Conservation (phyloP, 2,329 filamentous ascomycete species). For the Pseudogymnoascus sp. region DNA sequence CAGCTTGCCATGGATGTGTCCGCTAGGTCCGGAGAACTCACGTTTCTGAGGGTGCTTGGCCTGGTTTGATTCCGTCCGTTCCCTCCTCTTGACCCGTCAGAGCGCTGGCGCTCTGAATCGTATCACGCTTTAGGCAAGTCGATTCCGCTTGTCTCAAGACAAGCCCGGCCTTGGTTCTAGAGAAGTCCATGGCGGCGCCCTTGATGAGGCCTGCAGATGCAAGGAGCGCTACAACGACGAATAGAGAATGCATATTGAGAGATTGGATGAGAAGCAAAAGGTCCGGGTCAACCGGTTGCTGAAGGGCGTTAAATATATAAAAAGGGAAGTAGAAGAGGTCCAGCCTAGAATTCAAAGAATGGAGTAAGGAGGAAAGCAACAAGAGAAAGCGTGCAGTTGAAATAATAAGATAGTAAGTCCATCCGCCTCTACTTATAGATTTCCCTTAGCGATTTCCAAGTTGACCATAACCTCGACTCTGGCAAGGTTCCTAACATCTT, state of each 20-base stretch:
- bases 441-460: background rate
- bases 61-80: constrained; percentile 14
- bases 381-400: background rate
- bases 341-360: background rate
- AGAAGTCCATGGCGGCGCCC: background rate
- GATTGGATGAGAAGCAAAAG: background rate
- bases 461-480: background rate
- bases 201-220: background rate
- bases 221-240: background rate
- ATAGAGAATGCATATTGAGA: background rate
- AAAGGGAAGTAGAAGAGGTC: too few relatives aligned
- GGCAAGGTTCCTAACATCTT: background rate
- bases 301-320: too few relatives aligned
- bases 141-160: background rate
- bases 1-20: too few relatives aligned
- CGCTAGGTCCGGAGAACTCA: constrained; percentile 25
- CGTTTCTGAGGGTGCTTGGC: constrained; percentile 37
- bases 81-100: background rate
- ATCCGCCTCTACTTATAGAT: background rate
- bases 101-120: background rate
- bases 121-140: background rate
- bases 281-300: background rate
- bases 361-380: background rate
- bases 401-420: background rate
- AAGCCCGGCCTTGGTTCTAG: background rate